Base-by-base conservation (phyloP, 768 basidiomycete species). In the Pulveroboletus sp. region DNA sequence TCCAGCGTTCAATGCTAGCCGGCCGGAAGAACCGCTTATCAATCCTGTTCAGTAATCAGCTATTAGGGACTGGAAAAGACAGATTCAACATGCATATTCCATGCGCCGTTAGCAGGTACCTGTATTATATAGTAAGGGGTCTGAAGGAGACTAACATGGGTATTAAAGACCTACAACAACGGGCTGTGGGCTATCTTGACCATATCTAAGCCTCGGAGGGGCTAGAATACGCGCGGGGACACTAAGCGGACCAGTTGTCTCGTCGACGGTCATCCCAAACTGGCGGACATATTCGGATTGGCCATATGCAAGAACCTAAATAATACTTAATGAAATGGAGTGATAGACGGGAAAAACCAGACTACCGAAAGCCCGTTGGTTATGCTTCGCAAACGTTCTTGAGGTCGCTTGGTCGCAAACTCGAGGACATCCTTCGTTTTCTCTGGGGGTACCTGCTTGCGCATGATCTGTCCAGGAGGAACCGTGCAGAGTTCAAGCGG, bases 281-380 rank as follows among this genome's bases (percentile, higher is more conserved):
- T 82, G 75, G 37, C 78, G 75, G 31, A 90, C 79, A 54, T 86
- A 89, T 64, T 88, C 80, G 0, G 84, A 87, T 63, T 85, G 81
- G 0, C 84, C 83, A 56, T 88, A 88, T 26, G 77, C 74, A 49
- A 86, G 70, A 35, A 83, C 77, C 81, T 83, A 46, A 9, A 42
- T 15, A 32, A 27, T 3, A 13, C 17, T 57, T 18, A 44, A 43
- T 40, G 15, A 50, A 26, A 30, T 10, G 39, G 46, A 18, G 17
- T 7, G 5, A 39, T 28, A 39, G 17, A 26, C 0, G 4, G 15
- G 26, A 46, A 18, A 32, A 28, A 39, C 14, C 9, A 18, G 56
- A 63, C 31, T 60, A 84, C 83, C 43, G 72, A 69, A 30, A 85
- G 65, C 2, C 83, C 86, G 14, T 74, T 63, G 2, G 46, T 55